These are phyloP conservation scores for Podospora conica DNA, from an alignment of 495 filamentous ascomycete species.

Conservation along the genomic window DNA sequence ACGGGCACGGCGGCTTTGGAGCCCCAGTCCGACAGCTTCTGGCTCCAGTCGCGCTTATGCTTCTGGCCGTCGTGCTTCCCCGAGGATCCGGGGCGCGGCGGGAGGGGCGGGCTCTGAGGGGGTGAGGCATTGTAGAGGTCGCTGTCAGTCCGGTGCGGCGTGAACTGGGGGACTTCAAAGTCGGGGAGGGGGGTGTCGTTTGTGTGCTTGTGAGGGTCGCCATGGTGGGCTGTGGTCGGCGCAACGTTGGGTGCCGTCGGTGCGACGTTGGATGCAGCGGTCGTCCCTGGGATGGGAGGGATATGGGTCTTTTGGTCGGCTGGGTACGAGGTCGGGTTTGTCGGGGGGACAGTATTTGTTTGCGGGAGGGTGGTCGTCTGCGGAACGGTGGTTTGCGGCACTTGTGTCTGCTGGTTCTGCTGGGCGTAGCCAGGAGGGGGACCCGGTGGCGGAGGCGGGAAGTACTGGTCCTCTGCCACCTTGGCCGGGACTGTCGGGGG, in stretches of 20 bases:
- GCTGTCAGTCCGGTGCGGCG: slow-evolving; percentile 5
- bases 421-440: slow-evolving; percentile 12
- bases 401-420: background rate
- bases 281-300: background rate
- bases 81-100: background rate
- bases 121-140: slow-evolving; percentile 28
- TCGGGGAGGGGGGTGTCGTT: slow-evolving; percentile 27
- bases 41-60: slow-evolving; percentile 20
- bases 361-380: background rate
- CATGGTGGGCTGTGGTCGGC: background rate
- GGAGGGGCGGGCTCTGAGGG: slow-evolving; percentile 16
- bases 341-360: background rate
- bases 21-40: slow-evolving; percentile 23
- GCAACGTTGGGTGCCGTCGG: background rate
- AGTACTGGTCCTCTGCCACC: slow-evolving; percentile 13
- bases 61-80: slow-evolving; percentile 10
- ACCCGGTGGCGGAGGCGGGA: slow-evolving; percentile 21
- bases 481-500: slow-evolving; percentile 10
- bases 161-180: slow-evolving; percentile 24
- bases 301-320: background rate
- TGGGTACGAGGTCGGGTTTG: background rate
- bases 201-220: slow-evolving; percentile 13
- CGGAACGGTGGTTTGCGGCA: background rate
- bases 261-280: background rate
- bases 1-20: slow-evolving; percentile 51